Percentiles rank a stretch among this genome's conserved stretches.
These are phyloP conservation scores for Isabelozyma heimii DNA, from an alignment of 805 yeast species.

Conservation along the genomic window DNA sequence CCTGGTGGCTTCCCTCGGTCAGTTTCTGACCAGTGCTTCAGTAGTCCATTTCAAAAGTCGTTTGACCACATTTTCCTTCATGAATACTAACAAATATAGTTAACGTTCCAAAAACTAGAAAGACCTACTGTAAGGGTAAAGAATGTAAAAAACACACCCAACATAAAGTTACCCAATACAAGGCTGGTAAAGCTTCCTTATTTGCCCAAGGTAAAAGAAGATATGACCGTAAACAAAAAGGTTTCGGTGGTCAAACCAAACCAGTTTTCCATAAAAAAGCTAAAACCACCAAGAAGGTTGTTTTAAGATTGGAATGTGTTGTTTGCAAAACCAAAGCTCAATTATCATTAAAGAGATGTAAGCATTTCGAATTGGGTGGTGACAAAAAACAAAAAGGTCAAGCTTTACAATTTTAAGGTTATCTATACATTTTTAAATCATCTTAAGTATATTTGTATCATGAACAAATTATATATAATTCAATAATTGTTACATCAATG, in stretches of 20 bases:
- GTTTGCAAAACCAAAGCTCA: constrained; percentile 98
- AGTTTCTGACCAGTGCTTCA: too few relatives aligned
- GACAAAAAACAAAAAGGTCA: constrained; percentile 99
- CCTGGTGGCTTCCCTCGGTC: too few relatives aligned
- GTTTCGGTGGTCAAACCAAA: constrained; percentile 99
- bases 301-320: constrained; percentile 98
- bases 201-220: constrained; percentile 99
- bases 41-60: neutral
- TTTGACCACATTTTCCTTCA: neutral
- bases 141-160: constrained; percentile 99
- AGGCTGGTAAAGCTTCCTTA: constrained; percentile 99
- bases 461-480: neutral
- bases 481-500: neutral
- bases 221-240: constrained; percentile 99
- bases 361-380: constrained; percentile 99
- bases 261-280: constrained; percentile 99
- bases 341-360: constrained; percentile 98
- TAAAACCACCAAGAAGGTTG: constrained; percentile 99
- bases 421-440: constrained; percentile 4
- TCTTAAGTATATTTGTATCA: constrained; percentile 1
- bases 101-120: constrained; percentile 99
- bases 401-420: constrained; percentile 94
- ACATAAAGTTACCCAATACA: constrained; percentile 99
- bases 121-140: constrained; percentile 99
- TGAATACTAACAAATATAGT: constrained; percentile 43